These are phyloP conservation scores for Eutypa lata DNA, from an alignment of 2,329 filamentous ascomycete genomes.

Conservation along the genomic window DNA sequence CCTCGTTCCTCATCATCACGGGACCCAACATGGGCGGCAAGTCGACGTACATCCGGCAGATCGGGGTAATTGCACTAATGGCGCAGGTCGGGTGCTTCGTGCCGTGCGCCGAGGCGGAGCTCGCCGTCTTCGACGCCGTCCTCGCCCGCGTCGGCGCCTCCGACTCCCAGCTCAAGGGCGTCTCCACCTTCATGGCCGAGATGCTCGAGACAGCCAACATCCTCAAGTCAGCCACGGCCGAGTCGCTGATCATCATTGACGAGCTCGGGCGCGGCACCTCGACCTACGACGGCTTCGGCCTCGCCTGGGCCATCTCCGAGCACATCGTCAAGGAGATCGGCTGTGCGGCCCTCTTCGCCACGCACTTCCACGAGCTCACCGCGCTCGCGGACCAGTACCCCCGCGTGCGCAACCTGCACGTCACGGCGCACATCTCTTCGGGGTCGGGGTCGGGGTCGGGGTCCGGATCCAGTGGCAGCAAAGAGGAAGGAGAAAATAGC, in stretches of 20 bases:
- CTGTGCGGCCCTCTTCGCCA: slow-evolving; percentile 92
- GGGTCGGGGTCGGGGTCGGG: slow-evolving; percentile 31
- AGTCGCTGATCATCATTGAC: slow-evolving; percentile 97
- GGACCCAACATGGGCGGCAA: slow-evolving; percentile 99
- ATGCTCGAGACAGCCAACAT: slow-evolving; percentile 99
- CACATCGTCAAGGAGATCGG: slow-evolving; percentile 95
- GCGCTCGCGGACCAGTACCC: slow-evolving; percentile 82
- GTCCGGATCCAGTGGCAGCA: slow-evolving; percentile 27
- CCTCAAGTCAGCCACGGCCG: slow-evolving; percentile 89
- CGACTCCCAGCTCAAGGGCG: slow-evolving; percentile 95
- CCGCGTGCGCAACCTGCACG: slow-evolving; percentile 89
- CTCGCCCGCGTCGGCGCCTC: slow-evolving; percentile 93
- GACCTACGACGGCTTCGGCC: slow-evolving; percentile 95
- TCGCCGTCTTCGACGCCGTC: slow-evolving; percentile 96
- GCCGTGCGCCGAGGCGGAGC: slow-evolving; percentile 82
- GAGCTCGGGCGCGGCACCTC: slow-evolving; percentile 95
- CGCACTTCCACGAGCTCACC: slow-evolving; percentile 97
- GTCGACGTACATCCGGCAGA: slow-evolving; percentile 96
- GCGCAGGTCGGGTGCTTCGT: slow-evolving; percentile 97
- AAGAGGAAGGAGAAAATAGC: slow-evolving; percentile 38
- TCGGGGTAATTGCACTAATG: slow-evolving; percentile 95
- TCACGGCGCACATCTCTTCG: slow-evolving; percentile 79
- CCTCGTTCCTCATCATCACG: slow-evolving; percentile 93
- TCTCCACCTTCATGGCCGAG: slow-evolving; percentile 99
- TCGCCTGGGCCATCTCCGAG: slow-evolving; percentile 99